Evolutionary conservation across 306 rosid species (phyloP).

Genomic region (Dryas octopetala): DNA sequence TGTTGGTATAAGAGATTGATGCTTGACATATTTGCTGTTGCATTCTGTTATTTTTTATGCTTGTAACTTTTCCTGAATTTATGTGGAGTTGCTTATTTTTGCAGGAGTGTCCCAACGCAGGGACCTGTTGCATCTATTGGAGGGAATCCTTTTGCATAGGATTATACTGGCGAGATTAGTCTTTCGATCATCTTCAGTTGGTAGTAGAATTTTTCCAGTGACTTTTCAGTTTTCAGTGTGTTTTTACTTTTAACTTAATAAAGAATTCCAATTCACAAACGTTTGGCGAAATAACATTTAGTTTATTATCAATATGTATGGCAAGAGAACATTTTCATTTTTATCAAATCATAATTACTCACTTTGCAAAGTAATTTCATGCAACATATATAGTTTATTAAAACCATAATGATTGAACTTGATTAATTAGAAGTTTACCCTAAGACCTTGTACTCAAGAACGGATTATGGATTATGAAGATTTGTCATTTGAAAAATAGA

Average conservation of each 20-base stretch:
- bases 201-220: neutral
- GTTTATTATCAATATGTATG: too few relatives aligned
- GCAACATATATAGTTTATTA: too few relatives aligned
- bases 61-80: neutral
- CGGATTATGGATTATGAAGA: too few relatives aligned
- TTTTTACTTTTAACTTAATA: neutral
- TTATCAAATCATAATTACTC: too few relatives aligned
- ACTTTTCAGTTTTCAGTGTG: neutral
- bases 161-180: conserved; percentile 18
- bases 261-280: too few relatives aligned
- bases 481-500: too few relatives aligned
- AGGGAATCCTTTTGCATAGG: conserved; percentile 91
- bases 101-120: conserved; percentile 61
- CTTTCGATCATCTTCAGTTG: neutral
- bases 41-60: neutral
- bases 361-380: too few relatives aligned
- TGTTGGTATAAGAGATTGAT: neutral
- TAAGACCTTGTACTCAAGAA: too few relatives aligned
- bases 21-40: neutral
- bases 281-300: too few relatives aligned
- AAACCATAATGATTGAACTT: too few relatives aligned
- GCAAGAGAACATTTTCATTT: too few relatives aligned
- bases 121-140: conserved; percentile 70
- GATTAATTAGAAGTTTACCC: too few relatives aligned
- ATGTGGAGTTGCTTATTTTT: conserved; percentile 24